These are phyloP conservation scores for Dunaliella sp. DNA, from an alignment of 139 green algal genomes.

Conservation along the genomic window DNA sequence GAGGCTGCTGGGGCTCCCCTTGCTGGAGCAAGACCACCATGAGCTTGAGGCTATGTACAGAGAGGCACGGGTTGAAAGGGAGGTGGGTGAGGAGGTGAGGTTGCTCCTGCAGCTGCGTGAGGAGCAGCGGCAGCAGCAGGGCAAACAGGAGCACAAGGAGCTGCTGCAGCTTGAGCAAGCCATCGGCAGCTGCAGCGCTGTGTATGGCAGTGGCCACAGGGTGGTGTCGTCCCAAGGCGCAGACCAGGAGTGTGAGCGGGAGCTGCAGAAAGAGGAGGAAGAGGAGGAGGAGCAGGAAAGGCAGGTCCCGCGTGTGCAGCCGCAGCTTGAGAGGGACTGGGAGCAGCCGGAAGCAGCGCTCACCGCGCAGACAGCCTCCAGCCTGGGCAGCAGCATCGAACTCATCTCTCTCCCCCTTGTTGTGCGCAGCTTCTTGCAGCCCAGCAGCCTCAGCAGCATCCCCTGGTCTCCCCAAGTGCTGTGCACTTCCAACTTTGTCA, in stretches of 20 bases:
- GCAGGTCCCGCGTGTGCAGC: constrained; percentile 18
- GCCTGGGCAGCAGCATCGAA: not conserved
- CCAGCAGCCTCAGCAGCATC: not conserved
- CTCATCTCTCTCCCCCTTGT: not conserved
- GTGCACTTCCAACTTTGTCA: constrained; percentile 42
- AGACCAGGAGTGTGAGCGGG: constrained; percentile 53
- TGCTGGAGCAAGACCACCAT: constrained; percentile 42
- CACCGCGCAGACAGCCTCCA: not conserved
- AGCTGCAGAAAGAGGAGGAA: constrained; percentile 52
- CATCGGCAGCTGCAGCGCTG: not conserved
- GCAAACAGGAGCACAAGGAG: not conserved
- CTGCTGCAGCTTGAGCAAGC: not conserved
- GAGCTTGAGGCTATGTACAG: constrained; percentile 24
- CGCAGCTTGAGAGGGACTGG: constrained; percentile 36
- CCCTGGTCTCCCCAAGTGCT: constrained; percentile 18
- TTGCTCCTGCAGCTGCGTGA: not conserved
- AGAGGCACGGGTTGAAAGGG: not conserved
- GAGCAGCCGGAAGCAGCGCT: constrained; percentile 1
- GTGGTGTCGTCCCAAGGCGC: constrained; percentile 22
- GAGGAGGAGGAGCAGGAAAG: constrained; percentile 47
- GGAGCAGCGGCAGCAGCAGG: not conserved
- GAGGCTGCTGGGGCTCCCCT: constrained; percentile 10
- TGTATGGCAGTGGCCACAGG: constrained; percentile 7
- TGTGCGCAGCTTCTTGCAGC: not conserved
- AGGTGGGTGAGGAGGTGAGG: not conserved